Evolutionary conservation across 83 land plant genomes (phyloP).

Genomic region (Picea abies): DNA sequence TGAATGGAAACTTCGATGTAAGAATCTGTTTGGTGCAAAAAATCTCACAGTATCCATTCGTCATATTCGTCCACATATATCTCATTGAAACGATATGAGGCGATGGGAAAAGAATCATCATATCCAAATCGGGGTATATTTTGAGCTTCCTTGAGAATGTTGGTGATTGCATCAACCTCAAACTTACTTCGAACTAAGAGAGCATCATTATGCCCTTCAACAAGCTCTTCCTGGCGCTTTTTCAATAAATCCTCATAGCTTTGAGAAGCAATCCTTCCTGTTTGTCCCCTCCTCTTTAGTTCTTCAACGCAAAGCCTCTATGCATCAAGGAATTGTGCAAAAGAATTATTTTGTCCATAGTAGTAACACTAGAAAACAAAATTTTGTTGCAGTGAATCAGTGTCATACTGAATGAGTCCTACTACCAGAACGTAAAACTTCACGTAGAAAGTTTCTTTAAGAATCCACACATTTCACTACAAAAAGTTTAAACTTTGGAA

Average conservation of each 20-base stretch:
- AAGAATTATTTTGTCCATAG: no score
- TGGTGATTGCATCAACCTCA: conserved; percentile 73
- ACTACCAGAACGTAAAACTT: no score
- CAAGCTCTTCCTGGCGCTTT: conserved; percentile 63
- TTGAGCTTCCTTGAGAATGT: conserved; percentile 78
- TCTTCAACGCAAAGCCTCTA: conserved; percentile 75
- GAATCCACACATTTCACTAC: no score
- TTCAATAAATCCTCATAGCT: conserved; percentile 59
- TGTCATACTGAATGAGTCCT: no score
- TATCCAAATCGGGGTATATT: conserved; percentile 58
- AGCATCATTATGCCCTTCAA: conserved; percentile 43
- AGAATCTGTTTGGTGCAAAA: conserved; percentile 54
- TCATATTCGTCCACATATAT: conserved; percentile 66
- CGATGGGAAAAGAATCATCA: conserved; percentile 46
- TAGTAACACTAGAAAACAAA: no score
- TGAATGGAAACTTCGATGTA: conserved; percentile 69
- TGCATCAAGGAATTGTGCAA: no score
- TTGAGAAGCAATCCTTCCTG: conserved; percentile 23
- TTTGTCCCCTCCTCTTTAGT: conserved; percentile 54
- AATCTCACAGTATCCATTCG: conserved; percentile 67
- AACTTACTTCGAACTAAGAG: conserved; percentile 31
- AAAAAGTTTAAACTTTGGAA: no score
- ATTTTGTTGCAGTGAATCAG: no score
- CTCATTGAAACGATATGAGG: conserved; percentile 55
- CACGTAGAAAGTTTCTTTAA: no score